Percentiles rank a stretch among this genome's conserved stretches.
Evolutionary conservation across 306 rosid species (phyloP).

Genomic region (Lablab purpureus): DNA sequence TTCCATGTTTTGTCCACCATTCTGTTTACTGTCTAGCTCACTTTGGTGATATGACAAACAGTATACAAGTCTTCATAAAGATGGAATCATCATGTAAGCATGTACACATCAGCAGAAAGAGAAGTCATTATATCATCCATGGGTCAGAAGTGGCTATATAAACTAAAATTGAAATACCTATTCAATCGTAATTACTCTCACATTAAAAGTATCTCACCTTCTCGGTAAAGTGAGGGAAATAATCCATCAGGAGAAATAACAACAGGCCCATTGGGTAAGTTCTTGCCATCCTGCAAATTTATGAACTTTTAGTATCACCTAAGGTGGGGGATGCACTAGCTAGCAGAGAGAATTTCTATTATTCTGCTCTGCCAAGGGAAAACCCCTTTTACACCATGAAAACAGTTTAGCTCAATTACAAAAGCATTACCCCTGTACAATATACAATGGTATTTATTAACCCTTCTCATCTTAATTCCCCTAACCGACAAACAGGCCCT

Average conservation of each 20-base stretch:
- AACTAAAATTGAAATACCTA: constrained; percentile 20
- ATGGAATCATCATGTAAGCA: background rate
- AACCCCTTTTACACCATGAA: too few species aligned
- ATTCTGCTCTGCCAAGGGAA: too few species aligned
- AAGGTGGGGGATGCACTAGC: too few species aligned
- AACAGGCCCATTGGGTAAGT: constrained; percentile 89
- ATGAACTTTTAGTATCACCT: constrained; percentile 11
- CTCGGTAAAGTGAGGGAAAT: constrained; percentile 91
- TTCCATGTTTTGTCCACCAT: constrained; percentile 3
- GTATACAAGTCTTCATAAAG: constrained; percentile 8
- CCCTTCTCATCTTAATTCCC: too few species aligned
- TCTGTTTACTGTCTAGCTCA: background rate
- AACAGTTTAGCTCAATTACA: too few species aligned
- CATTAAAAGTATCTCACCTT: constrained; percentile 65
- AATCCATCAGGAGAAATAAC: constrained; percentile 97
- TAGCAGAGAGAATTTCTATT: too few species aligned
- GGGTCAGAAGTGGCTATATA: constrained; percentile 28
- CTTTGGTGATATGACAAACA: background rate
- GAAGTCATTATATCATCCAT: constrained; percentile 3
- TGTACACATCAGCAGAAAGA: background rate
- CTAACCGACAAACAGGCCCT: too few species aligned
- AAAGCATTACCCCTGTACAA: too few species aligned
- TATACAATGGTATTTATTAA: background rate
- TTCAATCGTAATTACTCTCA: background rate
- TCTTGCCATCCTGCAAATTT: constrained; percentile 79